phyloP scores from a whole-genome alignment of 495 filamentous ascomycete species.

The Penicillium paxilli region DNA sequence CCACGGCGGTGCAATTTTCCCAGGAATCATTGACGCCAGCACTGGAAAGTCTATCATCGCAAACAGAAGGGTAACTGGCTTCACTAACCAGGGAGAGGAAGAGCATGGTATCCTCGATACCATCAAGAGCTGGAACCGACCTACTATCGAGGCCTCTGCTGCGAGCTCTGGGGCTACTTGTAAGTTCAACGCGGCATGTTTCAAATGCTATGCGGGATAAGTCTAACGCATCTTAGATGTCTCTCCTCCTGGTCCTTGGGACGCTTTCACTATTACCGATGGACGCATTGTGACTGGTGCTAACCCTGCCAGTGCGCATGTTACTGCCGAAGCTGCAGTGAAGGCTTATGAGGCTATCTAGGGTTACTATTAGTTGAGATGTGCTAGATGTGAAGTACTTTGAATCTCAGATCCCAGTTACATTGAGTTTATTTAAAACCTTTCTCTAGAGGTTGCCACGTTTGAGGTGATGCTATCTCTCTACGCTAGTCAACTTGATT shows the following conservation, averaged over 20 bases:
- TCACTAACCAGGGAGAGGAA: constrained; percentile 36
- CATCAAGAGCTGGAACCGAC: not conserved
- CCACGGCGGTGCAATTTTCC: constrained; percentile 48
- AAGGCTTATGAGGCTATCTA: no score
- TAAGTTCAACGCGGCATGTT: not conserved
- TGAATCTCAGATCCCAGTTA: no score
- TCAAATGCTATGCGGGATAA: no score
- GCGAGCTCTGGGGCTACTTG: not conserved
- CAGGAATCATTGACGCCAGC: constrained; percentile 33
- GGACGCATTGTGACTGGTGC: not conserved
- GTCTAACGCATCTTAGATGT: not conserved
- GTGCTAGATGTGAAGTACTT: no score
- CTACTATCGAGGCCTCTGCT: not conserved
- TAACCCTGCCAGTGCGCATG: not conserved
- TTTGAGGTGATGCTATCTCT: no score
- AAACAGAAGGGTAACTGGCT: constrained; percentile 45
- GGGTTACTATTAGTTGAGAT: no score
- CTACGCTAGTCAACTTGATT: no score
- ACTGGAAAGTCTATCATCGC: constrained; percentile 43
- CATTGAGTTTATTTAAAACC: no score
- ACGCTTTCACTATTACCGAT: not conserved
- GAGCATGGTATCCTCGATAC: not conserved
- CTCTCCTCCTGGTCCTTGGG: not conserved
- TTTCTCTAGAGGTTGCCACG: no score
- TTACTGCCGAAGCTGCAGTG: not conserved